Evolutionary conservation across 306 rosid genomes (phyloP).

Genomic region (Pachyrhizus erosus): DNA sequence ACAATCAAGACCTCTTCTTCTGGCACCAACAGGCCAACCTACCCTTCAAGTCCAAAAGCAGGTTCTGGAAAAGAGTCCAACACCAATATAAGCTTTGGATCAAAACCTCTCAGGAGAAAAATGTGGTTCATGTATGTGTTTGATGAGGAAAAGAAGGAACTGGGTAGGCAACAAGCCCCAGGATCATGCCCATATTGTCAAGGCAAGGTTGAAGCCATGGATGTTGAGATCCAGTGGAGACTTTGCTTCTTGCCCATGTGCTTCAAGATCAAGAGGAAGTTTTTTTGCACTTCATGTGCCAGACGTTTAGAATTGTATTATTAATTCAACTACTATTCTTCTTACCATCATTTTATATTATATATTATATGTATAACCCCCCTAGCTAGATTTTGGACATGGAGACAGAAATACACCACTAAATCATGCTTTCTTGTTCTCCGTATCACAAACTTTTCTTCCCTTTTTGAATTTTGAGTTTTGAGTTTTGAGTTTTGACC

Average conservation of each 20-base stretch:
- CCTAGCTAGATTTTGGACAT: background rate
- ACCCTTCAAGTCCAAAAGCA: background rate
- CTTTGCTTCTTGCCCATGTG: conserved; percentile 81
- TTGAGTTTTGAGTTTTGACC: background rate
- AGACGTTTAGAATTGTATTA: conserved; percentile 62
- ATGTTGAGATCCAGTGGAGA: conserved; percentile 71
- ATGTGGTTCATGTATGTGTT: conserved; percentile 70
- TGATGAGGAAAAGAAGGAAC: conserved; percentile 74
- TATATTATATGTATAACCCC: background rate
- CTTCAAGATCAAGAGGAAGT: conserved; percentile 76
- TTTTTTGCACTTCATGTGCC: conserved; percentile 69
- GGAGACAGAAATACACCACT: background rate
- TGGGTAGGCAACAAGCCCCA: conserved; percentile 73
- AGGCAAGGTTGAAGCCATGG: conserved; percentile 84
- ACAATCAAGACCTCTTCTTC: background rate
- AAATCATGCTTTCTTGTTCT: background rate
- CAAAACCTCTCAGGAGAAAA: conserved; percentile 40
- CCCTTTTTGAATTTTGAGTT: background rate
- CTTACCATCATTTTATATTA: background rate
- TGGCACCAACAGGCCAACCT: background rate
- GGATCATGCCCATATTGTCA: conserved; percentile 84
- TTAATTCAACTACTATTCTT: background rate
- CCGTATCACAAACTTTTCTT: background rate
- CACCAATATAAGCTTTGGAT: background rate
- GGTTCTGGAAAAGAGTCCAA: background rate